Percentiles rank a stretch among this genome's conserved stretches.
Evolutionary conservation across 2,329 filamentous ascomycete genomes (phyloP).

Genomic region (Stemphylium beticola): DNA sequence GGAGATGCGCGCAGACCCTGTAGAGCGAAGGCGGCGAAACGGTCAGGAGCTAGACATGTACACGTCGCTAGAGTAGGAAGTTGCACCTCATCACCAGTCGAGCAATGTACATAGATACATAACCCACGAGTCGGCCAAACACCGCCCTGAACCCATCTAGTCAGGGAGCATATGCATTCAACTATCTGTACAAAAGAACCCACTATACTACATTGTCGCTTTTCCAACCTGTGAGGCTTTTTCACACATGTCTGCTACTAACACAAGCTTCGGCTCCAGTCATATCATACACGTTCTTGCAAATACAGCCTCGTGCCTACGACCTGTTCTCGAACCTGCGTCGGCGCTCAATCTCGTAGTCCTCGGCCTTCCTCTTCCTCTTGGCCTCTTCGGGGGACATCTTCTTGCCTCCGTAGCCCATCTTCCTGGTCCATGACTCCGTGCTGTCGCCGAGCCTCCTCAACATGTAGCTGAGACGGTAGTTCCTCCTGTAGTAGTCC

Average conservation of each 20-base stretch:
- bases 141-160: not conserved
- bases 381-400: slow-evolving; percentile 26
- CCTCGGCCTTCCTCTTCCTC: slow-evolving; percentile 36
- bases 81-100: not conserved
- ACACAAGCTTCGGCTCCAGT: slow-evolving; percentile 17
- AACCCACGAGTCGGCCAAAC: not conserved
- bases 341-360: slow-evolving; percentile 36
- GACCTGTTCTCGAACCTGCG: slow-evolving; percentile 38
- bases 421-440: slow-evolving; percentile 18
- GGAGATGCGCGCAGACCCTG: slow-evolving; percentile 73
- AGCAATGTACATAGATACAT: not conserved
- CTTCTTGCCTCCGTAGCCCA: slow-evolving; percentile 26
- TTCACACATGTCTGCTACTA: slow-evolving; percentile 9
- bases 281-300: slow-evolving; percentile 31
- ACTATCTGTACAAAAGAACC: slow-evolving; percentile 21
- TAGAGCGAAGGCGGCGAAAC: slow-evolving; percentile 59
- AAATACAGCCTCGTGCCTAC: slow-evolving; percentile 13
- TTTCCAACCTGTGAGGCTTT: not conserved
- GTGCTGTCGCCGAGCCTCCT: slow-evolving; percentile 22
- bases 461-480: slow-evolving; percentile 25
- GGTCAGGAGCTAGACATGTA: slow-evolving; percentile 67
- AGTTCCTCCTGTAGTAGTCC: slow-evolving; percentile 37
- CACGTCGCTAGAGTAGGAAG: slow-evolving; percentile 68
- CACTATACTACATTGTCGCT: slow-evolving; percentile 4
- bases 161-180: slow-evolving; percentile 18